These are phyloP conservation scores for Stereum hirsutum DNA, from an alignment of 1,284 basidiomycete genomes.

Conservation along the genomic window DNA sequence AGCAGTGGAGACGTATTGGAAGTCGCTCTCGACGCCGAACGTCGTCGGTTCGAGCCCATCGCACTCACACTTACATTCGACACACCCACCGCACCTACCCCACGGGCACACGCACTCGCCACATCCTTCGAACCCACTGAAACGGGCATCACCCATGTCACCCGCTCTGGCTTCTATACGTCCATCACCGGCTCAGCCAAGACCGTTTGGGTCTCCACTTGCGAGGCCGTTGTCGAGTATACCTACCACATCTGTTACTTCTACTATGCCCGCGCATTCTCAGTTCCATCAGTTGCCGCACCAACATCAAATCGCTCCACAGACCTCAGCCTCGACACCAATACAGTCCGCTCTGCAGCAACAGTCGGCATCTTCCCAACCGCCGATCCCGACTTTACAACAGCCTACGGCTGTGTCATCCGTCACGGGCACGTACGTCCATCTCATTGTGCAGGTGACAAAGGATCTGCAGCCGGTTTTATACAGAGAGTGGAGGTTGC, in stretches of 20 bases:
- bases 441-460: constrained; percentile 87
- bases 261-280: no score
- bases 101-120: no score
- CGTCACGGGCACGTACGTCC: constrained; percentile 81
- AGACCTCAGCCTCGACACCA: constrained; percentile 9
- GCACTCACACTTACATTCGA: no score
- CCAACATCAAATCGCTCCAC: no score
- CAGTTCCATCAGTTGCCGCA: no score
- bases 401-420: constrained; percentile 72
- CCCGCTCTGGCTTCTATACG: constrained; percentile 17
- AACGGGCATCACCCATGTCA: constrained; percentile 16
- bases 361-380: constrained; percentile 52
- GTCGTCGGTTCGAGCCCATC: no score
- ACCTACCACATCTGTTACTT: no score
- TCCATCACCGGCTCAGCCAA: constrained; percentile 11
- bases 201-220: no score
- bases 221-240: no score
- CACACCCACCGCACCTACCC: no score
- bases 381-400: no score
- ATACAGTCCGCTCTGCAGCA: constrained; percentile 54
- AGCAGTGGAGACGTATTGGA: constrained; percentile 95
- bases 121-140: constrained; percentile 17
- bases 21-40: constrained; percentile 66
- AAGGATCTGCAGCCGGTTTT: constrained; percentile 84
- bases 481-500: constrained; percentile 65